Evolutionary conservation across 148 eudicot species (phyloP), one percentile per base, ranked within the genome.

Genomic region (Amaranthus palmeri): DNA sequence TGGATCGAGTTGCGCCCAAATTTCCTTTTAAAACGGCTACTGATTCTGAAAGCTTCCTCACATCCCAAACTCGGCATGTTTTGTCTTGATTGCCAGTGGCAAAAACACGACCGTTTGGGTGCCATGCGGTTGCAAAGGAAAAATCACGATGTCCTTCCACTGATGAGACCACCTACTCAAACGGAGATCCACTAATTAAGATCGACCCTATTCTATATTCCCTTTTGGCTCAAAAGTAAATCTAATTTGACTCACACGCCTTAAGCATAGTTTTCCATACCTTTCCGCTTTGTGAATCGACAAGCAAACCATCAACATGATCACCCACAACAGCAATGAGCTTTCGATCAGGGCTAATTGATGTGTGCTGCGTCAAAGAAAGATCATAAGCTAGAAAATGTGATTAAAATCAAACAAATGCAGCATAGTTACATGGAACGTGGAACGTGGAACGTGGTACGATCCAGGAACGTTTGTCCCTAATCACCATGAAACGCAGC

Each of bases 81-180:
- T 86, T 88, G 80, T 92, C 97, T 72, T 92, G 97, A 74, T 92
- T 92, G 54, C 97, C 97, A 6, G 97, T 92, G 42, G 96, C 97
- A 68, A 92, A 90, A 47, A 76, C 79, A 45, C 40, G 72, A 15
- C 97, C 96, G 18, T 87, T 78, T 18, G 97, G 97, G 62, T 90
- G 96, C 96, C 96, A 92, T 2, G 96, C 96, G 0, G 97, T 84
- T n/a, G 96, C 97, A 72, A 92, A 90, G 0, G 93, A 90, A 81
- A 72, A 92, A 81, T 92, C 97, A 5, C 72, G 86, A 72, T 92
- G 97, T 46, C 97, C 96, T 57, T 77, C 87, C 63, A 92, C 80
- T 41, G 96, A 74, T 14, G 84, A 84, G 36, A 88, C 80, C 12
- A 76, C 82, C 96, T 90, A 87, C 54, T 43, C 49, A 56, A 52